phyloP scores from a whole-genome alignment of 2,329 filamentous ascomycete genomes.

The Aspergillus terreus region DNA sequence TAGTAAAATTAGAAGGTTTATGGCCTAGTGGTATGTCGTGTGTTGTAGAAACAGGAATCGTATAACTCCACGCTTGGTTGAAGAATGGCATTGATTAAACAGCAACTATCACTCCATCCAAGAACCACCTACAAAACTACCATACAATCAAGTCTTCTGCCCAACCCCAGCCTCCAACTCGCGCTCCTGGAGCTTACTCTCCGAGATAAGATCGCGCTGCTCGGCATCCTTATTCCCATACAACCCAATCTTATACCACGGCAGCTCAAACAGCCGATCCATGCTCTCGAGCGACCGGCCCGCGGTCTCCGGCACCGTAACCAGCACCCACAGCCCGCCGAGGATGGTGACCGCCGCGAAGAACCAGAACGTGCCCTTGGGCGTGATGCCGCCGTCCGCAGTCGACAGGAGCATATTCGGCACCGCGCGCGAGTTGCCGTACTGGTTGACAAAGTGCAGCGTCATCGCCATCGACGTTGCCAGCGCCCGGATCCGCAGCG shows the following conservation, averaged over 20 bases:
- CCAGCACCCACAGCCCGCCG: constrained; percentile 67
- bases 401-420: constrained; percentile 65
- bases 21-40: no score
- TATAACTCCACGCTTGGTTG: no score
- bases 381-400: constrained; percentile 40
- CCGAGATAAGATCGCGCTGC: constrained; percentile 20
- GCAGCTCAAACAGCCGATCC: constrained; percentile 67
- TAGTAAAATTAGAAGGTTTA: no score
- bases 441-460: constrained; percentile 75
- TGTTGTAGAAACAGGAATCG: no score
- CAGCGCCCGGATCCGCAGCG: constrained; percentile 67
- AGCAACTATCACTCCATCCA: not conserved
- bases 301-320: constrained; percentile 69
- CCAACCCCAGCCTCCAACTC: constrained; percentile 2
- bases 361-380: constrained; percentile 72
- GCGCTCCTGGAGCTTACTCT: constrained; percentile 23
- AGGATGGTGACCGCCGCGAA: constrained; percentile 66
- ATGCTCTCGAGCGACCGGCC: constrained; percentile 58
- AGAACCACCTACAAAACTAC: not conserved
- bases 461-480: constrained; percentile 72
- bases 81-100: no score
- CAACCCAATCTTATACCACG: constrained; percentile 70
- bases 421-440: constrained; percentile 71
- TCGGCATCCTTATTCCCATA: constrained; percentile 31
- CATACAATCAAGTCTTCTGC: not conserved